These are phyloP conservation scores for Sphagnum fallax DNA, from an alignment of 228 moss, liverwort and hornwort species.

Conservation along the genomic window DNA sequence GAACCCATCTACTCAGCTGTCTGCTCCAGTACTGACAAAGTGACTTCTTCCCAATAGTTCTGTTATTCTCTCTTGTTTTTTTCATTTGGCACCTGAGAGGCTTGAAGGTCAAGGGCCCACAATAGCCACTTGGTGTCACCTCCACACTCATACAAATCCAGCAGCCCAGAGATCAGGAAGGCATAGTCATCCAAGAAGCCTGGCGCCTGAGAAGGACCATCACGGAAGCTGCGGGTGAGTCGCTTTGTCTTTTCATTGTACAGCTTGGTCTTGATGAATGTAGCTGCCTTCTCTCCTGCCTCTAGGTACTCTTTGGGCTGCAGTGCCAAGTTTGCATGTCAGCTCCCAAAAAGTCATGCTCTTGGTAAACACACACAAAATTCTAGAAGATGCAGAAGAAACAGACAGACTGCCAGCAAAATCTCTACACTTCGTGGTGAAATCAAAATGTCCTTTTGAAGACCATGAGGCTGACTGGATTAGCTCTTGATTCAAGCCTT, in stretches of 20 bases:
- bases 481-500: no score
- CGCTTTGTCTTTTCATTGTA: conserved; percentile 63
- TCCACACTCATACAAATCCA: conserved; percentile 81
- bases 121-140: conserved; percentile 76
- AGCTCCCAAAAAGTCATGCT: no score
- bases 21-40: no score
- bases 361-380: no score
- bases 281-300: conserved; percentile 62
- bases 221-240: conserved; percentile 68
- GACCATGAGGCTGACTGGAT: no score
- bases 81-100: conserved; percentile 54
- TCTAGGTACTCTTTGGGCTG: conserved; percentile 75
- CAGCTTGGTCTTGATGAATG: conserved; percentile 62
- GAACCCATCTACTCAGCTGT: no score
- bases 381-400: no score
- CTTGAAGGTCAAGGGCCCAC: conserved; percentile 88
- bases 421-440: no score
- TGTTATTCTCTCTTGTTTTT: not conserved
- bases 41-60: no score
- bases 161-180: conserved; percentile 79
- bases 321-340: conserved; percentile 2
- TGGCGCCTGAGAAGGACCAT: conserved; percentile 66
- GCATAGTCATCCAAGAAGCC: conserved; percentile 95
- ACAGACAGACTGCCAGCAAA: no score
- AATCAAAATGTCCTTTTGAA: not conserved